These are phyloP conservation scores for Acacia concinna DNA, from an alignment of 331 rosid species.

Conservation along the genomic window DNA sequence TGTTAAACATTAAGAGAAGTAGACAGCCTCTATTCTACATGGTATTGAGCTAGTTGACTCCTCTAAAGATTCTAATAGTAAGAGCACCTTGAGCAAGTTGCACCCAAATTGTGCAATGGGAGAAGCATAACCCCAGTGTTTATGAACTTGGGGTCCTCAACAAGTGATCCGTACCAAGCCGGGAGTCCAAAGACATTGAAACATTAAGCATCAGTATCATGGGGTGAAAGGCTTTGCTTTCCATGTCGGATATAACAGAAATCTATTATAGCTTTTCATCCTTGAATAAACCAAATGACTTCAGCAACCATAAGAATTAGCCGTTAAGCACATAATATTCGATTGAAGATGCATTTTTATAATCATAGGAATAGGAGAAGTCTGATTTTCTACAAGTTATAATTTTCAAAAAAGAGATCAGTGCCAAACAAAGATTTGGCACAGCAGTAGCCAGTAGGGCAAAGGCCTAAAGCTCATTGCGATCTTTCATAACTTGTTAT, in stretches of 20 bases:
- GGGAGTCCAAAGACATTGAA: not conserved
- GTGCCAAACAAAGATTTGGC: constrained; percentile 7
- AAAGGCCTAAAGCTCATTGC: constrained; percentile 17
- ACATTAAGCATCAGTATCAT: not conserved
- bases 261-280: constrained; percentile 12
- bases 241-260: not conserved
- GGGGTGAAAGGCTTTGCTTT: constrained; percentile 12
- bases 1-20: not conserved
- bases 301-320: constrained; percentile 5
- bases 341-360: not conserved
- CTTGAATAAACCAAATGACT: not conserved
- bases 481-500: constrained; percentile 11
- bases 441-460: constrained; percentile 6
- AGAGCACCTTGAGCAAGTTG: not conserved
- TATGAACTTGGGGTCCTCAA: not conserved
- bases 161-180: not conserved
- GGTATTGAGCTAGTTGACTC: not conserved
- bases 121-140: not conserved
- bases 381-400: constrained; percentile 15
- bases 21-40: not conserved
- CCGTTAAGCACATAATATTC: not conserved
- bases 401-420: constrained; percentile 11
- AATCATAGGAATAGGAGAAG: constrained; percentile 10
- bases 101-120: not conserved
- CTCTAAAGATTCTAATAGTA: not conserved